Percentiles rank a stretch among this genome's conserved stretches.
Evolutionary conservation across 2,329 filamentous ascomycete species (phyloP).

Genomic region (Fusarium musae): DNA sequence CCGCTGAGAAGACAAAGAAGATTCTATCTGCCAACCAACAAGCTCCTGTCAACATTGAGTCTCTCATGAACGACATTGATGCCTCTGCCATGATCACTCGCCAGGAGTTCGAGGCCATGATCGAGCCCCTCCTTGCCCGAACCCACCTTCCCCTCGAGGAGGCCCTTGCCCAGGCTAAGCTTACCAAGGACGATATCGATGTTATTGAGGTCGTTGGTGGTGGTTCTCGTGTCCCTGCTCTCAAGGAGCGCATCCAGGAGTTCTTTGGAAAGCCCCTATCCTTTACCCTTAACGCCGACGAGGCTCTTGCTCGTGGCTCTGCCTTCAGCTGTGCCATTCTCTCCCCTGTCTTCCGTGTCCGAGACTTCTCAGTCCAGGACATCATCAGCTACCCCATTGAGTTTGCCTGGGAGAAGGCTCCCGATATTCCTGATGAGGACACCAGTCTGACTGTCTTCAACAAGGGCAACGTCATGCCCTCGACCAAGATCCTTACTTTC

Average conservation of each 20-base stretch:
- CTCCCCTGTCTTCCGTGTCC: slow-evolving; percentile 96
- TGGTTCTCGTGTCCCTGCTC: slow-evolving; percentile 89
- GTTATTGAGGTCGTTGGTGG: slow-evolving; percentile 93
- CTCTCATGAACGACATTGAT: slow-evolving; percentile 97
- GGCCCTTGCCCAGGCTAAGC: slow-evolving; percentile 91
- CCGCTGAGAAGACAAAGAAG: slow-evolving; percentile 98
- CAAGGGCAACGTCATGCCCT: slow-evolving; percentile 95
- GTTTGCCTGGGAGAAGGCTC: slow-evolving; percentile 98
- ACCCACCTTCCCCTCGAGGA: slow-evolving; percentile 83
- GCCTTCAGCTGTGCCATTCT: slow-evolving; percentile 98
- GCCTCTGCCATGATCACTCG: slow-evolving; percentile 90
- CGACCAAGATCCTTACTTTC: slow-evolving; percentile 99
- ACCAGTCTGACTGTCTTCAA: slow-evolving; percentile 97
- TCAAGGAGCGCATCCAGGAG: slow-evolving; percentile 88
- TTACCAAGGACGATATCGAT: slow-evolving; percentile 93
- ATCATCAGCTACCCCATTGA: slow-evolving; percentile 98
- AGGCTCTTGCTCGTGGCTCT: slow-evolving; percentile 94
- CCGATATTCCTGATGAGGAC: slow-evolving; percentile 98
- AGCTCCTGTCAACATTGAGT: slow-evolving; percentile 95
- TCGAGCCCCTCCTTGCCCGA: slow-evolving; percentile 83
- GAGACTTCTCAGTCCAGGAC: slow-evolving; percentile 97
- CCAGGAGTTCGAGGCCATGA: slow-evolving; percentile 91
- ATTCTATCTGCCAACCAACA: slow-evolving; percentile 94
- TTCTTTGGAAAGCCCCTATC: slow-evolving; percentile 95
- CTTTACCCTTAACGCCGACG: slow-evolving; percentile 98